Evolutionary conservation across 2,329 filamentous ascomycete genomes (phyloP), one percentile per base, ranked within the genome.

Genomic region (Davidsoniella australis): DNA sequence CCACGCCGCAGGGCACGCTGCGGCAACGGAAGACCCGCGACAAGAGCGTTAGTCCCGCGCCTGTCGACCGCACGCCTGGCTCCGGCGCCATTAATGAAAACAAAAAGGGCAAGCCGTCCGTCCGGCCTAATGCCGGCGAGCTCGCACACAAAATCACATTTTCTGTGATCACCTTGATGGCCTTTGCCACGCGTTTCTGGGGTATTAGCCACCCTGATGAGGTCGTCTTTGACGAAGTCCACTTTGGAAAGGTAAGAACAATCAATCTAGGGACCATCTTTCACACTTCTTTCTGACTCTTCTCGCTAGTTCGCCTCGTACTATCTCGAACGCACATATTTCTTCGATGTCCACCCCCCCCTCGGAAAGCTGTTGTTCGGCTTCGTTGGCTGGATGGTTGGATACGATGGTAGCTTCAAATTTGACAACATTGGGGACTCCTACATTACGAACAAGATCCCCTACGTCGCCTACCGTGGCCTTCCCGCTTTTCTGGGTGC

Each of bases 391-490:
- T 98, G 91, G 91, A 75, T 96, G 49, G 85, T 96, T 48, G 91
- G 91, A 60, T 98, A 94, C 65, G 85, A 96, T 68, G 91, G 91
- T 57, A 80, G 88, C 62, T 98, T 96, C 68, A 79, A 94, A 62
- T 98, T 98, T 66, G 91, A 98, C 58, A 98, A 96, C 69, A 98
- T 98, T 64, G 91, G 91, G 61, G 91, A 96, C 64, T 96, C 89
- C 16, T 98, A 98, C 71, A 85, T 96, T 59, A 76, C 80, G 53
- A 95, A 98, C 73, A 91, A 93, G 63, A 88, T 98, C 40, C 91
- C 91, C 37, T 98, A 98, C 64, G 84, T 98, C 55, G 88, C 91
- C 54, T 94, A 93, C 69, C 85, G 91, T 58, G 83, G 88, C 42
- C 77, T 98, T 71, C 91, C 91, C 40, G 91, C 91, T 53, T 76